Conservation (phyloP, 2,329 filamentous ascomycete genomes). For the Penicillium sp. region DNA sequence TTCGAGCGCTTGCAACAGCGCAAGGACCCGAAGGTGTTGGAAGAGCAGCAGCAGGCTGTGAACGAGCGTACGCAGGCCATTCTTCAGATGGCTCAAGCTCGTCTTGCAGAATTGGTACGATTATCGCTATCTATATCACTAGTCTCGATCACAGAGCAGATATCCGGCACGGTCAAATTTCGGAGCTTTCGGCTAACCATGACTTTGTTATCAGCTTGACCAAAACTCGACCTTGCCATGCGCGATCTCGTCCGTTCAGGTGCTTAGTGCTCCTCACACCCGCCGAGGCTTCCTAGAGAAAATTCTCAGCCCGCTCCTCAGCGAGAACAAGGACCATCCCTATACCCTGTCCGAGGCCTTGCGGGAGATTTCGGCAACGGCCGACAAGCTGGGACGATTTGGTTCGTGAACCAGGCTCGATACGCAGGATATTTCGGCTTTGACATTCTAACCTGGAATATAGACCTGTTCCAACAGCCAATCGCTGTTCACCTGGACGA, state of each 20-base stretch:
- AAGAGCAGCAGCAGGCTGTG: constrained; percentile 65
- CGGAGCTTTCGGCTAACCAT: constrained; percentile 25
- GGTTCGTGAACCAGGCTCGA: constrained; percentile 60
- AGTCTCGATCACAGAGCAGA: neutral
- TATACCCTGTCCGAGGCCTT: constrained; percentile 84
- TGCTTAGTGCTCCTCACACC: constrained; percentile 85
- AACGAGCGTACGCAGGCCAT: constrained; percentile 64
- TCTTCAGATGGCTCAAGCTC: constrained; percentile 66
- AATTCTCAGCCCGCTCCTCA: constrained; percentile 78
- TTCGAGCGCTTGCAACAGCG: constrained; percentile 53
- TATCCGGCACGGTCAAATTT: constrained; percentile 8
- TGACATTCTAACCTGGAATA: constrained; percentile 26
- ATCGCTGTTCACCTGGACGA: constrained; percentile 84
- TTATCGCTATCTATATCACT: neutral
- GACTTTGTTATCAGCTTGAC: constrained; percentile 62
- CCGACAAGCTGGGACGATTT: constrained; percentile 77
- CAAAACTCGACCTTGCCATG: constrained; percentile 87
- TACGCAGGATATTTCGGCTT: neutral
- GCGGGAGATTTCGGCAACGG: constrained; percentile 70
- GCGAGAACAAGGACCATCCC: constrained; percentile 66
- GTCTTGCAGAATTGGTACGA: constrained; percentile 69
- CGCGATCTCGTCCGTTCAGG: constrained; percentile 81
- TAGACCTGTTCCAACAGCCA: constrained; percentile 85
- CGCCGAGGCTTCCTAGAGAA: constrained; percentile 81
- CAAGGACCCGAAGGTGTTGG: constrained; percentile 63